These are phyloP conservation scores for Athelia psychrophila DNA, from an alignment of 1,284 basidiomycete species.

Conservation along the genomic window DNA sequence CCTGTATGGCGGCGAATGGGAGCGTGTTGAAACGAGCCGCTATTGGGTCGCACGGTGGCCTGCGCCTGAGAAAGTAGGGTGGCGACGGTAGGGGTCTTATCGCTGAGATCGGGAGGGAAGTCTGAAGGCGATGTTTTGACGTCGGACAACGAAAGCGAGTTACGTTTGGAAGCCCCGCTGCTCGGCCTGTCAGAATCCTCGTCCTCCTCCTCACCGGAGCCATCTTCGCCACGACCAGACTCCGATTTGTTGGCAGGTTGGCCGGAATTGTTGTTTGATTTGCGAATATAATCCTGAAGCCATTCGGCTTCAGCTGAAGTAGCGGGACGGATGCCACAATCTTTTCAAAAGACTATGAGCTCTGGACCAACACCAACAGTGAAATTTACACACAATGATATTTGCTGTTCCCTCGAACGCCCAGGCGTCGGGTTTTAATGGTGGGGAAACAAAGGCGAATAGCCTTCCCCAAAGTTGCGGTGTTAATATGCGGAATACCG, in stretches of 20 bases:
- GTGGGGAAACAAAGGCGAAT: slow-evolving; percentile 90
- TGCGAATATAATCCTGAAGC: slow-evolving; percentile 86
- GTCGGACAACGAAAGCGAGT: slow-evolving; percentile 66
- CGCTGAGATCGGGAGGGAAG: slow-evolving; percentile 62
- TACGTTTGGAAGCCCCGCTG: slow-evolving; percentile 70
- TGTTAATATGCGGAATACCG: slow-evolving; percentile 90
- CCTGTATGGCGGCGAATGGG: slow-evolving; percentile 68
- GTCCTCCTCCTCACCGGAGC: slow-evolving; percentile 80
- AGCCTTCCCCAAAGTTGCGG: slow-evolving; percentile 91
- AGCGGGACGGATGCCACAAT: slow-evolving; percentile 87
- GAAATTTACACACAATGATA: slow-evolving; percentile 74
- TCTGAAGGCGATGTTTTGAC: slow-evolving; percentile 47
- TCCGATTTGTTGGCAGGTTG: slow-evolving; percentile 68
- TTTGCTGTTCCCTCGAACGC: slow-evolving; percentile 90
- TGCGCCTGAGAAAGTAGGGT: slow-evolving; percentile 75
- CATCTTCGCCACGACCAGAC: slow-evolving; percentile 54
- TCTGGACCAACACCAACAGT: slow-evolving; percentile 30
- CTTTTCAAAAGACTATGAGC: slow-evolving; percentile 41
- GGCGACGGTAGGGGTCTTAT: slow-evolving; percentile 80
- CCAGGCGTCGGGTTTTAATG: slow-evolving; percentile 90
- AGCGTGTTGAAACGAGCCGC: slow-evolving; percentile 66
- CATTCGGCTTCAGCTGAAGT: slow-evolving; percentile 87
- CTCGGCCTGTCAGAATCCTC: slow-evolving; percentile 74
- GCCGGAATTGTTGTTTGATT: slow-evolving; percentile 80
- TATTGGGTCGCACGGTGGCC: slow-evolving; percentile 52